A percentile compares a stretch with the other conserved stretches of the same genome.
Conservation (phyloP, 2,329 filamentous ascomycete species). For the Pseudogymnoascus sp. region DNA sequence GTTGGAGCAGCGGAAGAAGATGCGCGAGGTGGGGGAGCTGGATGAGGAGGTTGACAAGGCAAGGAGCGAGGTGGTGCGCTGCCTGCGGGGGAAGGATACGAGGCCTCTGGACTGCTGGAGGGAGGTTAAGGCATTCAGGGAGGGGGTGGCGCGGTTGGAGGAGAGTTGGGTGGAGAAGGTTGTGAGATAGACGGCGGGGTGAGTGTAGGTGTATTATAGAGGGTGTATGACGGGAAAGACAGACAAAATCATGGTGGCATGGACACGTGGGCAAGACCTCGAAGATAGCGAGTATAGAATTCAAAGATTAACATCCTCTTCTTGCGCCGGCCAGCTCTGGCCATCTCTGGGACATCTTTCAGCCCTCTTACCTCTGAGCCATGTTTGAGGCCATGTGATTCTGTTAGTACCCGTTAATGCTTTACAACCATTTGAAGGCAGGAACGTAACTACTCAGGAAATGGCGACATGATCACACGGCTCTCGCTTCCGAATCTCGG, state of each 20-base stretch:
- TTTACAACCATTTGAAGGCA: neutral
- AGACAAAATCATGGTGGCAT: neutral
- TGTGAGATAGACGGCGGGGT: conserved; percentile 32
- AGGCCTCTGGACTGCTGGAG: conserved; percentile 89
- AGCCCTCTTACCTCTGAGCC: neutral
- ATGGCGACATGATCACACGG: neutral
- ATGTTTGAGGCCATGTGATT: neutral
- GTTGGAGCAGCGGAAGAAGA: conserved; percentile 53
- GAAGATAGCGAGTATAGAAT: neutral
- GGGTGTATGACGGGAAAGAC: neutral
- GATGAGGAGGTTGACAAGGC: conserved; percentile 67
- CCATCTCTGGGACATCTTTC: neutral
- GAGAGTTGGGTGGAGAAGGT: conserved; percentile 81
- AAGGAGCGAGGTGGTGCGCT: conserved; percentile 67
- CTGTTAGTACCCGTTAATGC: neutral
- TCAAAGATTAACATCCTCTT: conserved; percentile 3
- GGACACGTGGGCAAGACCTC: neutral
- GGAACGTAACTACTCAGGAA: neutral
- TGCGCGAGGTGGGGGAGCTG: conserved; percentile 58
- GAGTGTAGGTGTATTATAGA: neutral
- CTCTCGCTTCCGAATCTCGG: neutral
- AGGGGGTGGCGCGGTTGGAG: conserved; percentile 79
- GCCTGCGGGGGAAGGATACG: conserved; percentile 75
- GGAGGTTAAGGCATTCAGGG: conserved; percentile 86
- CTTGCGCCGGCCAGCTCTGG: neutral